Evolutionary conservation across 495 filamentous ascomycete genomes (phyloP).

Genomic region (Penicillium diatomitis): DNA sequence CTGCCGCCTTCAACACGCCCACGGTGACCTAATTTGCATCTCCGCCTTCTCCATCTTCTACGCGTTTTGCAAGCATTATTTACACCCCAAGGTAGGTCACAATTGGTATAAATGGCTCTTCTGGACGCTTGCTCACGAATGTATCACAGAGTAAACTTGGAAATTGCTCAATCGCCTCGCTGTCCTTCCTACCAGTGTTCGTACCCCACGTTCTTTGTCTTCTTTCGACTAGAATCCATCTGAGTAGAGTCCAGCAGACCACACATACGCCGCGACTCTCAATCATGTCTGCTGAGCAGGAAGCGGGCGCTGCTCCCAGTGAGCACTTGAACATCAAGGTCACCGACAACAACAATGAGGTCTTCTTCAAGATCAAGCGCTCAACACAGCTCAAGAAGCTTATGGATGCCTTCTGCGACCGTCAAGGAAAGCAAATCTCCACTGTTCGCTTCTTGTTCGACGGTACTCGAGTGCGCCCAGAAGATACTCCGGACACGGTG

Average conservation of each 20-base stretch:
- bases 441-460: slow-evolving; percentile 95
- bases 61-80: background rate
- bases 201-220: slow-evolving; percentile 1
- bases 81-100: too few species aligned
- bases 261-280: background rate
- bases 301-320: slow-evolving; percentile 45
- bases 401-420: slow-evolving; percentile 98
- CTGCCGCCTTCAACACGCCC: slow-evolving; percentile 16
- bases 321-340: slow-evolving; percentile 99
- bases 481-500: slow-evolving; percentile 87
- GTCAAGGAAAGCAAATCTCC: slow-evolving; percentile 77
- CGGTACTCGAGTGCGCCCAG: slow-evolving; percentile 77
- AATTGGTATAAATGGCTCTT: too few species aligned
- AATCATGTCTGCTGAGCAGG: slow-evolving; percentile 17
- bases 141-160: too few species aligned
- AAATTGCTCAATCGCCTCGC: too few species aligned
- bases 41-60: slow-evolving; percentile 1
- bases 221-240: background rate
- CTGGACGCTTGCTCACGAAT: too few species aligned
- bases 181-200: slow-evolving; percentile 1
- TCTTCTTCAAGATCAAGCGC: slow-evolving; percentile 99
- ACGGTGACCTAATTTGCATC: slow-evolving; percentile 2
- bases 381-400: slow-evolving; percentile 93
- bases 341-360: slow-evolving; percentile 99
- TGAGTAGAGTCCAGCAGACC: slow-evolving; percentile 1